phyloP scores from a whole-genome alignment of 202 grass and related monocot genomes.

The Schoenoplectus triqueter region DNA sequence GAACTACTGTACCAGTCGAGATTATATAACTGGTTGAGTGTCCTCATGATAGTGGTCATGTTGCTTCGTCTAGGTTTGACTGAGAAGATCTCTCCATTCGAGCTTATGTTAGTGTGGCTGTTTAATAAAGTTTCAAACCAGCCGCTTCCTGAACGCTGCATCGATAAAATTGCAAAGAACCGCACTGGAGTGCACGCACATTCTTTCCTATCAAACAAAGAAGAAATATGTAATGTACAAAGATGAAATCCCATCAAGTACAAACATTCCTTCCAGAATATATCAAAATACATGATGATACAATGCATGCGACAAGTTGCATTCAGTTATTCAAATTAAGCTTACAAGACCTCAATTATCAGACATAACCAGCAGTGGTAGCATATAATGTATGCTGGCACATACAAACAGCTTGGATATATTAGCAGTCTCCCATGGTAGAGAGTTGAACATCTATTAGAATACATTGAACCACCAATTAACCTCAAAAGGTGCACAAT shows the following conservation, averaged over 20 bases:
- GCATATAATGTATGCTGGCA: too few species aligned
- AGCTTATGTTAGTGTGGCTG: constrained; percentile 89
- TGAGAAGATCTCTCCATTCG: constrained; percentile 96
- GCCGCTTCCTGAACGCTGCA: constrained; percentile 96
- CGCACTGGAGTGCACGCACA: constrained; percentile 79
- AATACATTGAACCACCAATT: not conserved
- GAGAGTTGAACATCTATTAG: not conserved
- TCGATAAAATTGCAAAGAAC: constrained; percentile 93
- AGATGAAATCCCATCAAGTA: not conserved
- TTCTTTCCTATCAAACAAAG: constrained; percentile 76
- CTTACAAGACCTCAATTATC: too few species aligned
- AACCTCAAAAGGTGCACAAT: not conserved
- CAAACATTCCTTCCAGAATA: not conserved
- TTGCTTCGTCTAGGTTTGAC: constrained; percentile 79
- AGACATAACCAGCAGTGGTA: too few species aligned
- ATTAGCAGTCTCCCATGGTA: not conserved
- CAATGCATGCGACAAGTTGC: too few species aligned
- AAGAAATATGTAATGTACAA: constrained; percentile 19
- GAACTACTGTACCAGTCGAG: constrained; percentile 93
- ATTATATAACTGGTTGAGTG: constrained; percentile 85
- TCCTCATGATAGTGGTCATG: constrained; percentile 59
- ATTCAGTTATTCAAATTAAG: too few species aligned
- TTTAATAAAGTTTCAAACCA: constrained; percentile 98
- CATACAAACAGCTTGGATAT: not conserved
- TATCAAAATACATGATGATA: too few species aligned